Conservation (phyloP, 352 stramenopile species). For the Peronospora destructor region DNA sequence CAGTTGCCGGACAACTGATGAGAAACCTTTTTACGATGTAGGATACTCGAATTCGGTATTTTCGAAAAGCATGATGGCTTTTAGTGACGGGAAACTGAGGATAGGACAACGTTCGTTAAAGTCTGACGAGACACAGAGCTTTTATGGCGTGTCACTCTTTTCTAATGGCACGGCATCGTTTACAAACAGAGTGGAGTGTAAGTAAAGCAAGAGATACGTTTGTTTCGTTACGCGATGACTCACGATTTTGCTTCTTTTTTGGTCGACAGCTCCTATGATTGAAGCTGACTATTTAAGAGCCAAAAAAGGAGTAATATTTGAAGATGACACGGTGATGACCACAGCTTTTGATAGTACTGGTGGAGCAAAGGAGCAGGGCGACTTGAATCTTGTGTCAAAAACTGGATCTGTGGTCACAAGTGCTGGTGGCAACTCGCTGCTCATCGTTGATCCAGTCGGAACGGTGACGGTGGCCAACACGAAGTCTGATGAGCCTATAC, state of each 20-base stretch:
- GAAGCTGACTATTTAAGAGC: constrained; percentile 62
- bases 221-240: neutral
- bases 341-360: constrained; percentile 69
- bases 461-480: constrained; percentile 44
- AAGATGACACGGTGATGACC: constrained; percentile 74
- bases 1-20: neutral
- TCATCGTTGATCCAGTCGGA: constrained; percentile 50
- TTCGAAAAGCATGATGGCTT: constrained; percentile 64
- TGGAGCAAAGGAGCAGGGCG: constrained; percentile 65
- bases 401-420: constrained; percentile 58
- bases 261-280: constrained; percentile 43
- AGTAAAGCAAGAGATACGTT: neutral
- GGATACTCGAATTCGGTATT: constrained; percentile 70
- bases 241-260: neutral
- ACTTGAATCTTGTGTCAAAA: constrained; percentile 70
- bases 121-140: constrained; percentile 45
- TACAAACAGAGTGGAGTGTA: constrained; percentile 61
- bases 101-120: constrained; percentile 47
- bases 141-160: constrained; percentile 65
- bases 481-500: constrained; percentile 37
- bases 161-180: constrained; percentile 61
- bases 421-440: constrained; percentile 46
- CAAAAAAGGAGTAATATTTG: constrained; percentile 55
- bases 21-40: constrained; percentile 11
- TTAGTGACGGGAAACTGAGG: constrained; percentile 52